A percentile compares a stretch with the other conserved stretches of the same genome.
Conservation (phyloP, 2,329 filamentous ascomycete genomes). For the Stachybotrys chartarum region DNA sequence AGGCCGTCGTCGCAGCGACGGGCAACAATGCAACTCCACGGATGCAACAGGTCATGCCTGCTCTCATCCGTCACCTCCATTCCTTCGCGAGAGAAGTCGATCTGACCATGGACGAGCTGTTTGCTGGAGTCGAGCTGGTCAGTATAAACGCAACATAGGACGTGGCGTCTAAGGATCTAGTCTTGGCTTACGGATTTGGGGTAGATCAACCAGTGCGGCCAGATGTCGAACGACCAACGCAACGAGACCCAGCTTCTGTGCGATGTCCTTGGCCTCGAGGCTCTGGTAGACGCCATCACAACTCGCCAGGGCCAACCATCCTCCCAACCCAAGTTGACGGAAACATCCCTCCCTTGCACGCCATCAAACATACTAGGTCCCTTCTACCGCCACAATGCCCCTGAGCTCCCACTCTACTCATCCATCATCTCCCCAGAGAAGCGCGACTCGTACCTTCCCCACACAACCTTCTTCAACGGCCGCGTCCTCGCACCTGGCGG, state of each 20-base stretch:
- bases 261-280: neutral
- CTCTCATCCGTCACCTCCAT: neutral
- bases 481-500: neutral
- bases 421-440: neutral
- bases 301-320: neutral
- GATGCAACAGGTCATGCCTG: neutral
- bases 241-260: slow-evolving; percentile 1
- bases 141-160: neutral
- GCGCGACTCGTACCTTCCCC: neutral
- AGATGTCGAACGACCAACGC: neutral
- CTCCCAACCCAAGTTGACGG: no score
- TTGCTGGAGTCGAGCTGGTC: neutral
- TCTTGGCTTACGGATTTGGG: neutral
- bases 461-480: neutral
- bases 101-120: neutral
- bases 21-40: neutral
- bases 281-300: slow-evolving; percentile 1
- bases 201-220: neutral
- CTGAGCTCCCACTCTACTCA: neutral
- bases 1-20: neutral
- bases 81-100: neutral
- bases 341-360: neutral
- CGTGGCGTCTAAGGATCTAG: neutral
- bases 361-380: neutral
- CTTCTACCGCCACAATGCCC: neutral